A percentile compares a stretch with the other conserved stretches of the same genome.
phyloP scores from a whole-genome alignment of 805 yeast genomes.

The Kodamaea kaohsiungensis region DNA sequence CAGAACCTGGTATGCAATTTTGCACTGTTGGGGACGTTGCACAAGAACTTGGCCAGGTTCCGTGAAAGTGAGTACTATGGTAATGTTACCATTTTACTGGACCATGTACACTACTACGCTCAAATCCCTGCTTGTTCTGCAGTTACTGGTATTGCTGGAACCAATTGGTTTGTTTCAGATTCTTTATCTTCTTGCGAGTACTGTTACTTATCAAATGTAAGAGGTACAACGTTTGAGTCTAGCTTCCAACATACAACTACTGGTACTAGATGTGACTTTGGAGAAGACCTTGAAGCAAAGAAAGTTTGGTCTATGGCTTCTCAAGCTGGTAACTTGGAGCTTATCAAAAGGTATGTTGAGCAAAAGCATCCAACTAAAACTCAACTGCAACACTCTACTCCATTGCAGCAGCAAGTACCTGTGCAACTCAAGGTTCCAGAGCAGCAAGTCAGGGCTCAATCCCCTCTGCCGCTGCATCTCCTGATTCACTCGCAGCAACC shows the following conservation, averaged over 20 bases:
- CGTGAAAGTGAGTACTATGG: neutral
- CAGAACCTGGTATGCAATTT: neutral
- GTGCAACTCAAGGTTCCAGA: neutral
- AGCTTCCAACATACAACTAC: neutral
- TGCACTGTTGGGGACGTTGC: neutral
- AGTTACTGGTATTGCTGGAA: neutral
- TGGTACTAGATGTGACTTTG: neutral
- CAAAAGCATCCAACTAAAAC: neutral
- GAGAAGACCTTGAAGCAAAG: neutral
- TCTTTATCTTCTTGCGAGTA: neutral
- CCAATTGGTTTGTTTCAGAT: neutral
- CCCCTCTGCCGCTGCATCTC: neutral
- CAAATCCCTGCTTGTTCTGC: neutral
- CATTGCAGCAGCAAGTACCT: neutral
- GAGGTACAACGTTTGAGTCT: neutral
- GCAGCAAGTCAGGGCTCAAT: neutral
- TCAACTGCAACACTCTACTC: neutral
- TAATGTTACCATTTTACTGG: neutral
- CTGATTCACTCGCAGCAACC: neutral
- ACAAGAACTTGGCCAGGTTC: neutral
- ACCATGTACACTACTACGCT: neutral
- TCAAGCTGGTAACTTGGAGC: neutral
- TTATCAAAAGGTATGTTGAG: neutral
- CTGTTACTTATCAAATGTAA: neutral
- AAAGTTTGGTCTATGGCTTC: neutral